These are phyloP conservation scores for Cercospora sp. DNA, from an alignment of 2,329 filamentous ascomycete genomes.

Conservation along the genomic window DNA sequence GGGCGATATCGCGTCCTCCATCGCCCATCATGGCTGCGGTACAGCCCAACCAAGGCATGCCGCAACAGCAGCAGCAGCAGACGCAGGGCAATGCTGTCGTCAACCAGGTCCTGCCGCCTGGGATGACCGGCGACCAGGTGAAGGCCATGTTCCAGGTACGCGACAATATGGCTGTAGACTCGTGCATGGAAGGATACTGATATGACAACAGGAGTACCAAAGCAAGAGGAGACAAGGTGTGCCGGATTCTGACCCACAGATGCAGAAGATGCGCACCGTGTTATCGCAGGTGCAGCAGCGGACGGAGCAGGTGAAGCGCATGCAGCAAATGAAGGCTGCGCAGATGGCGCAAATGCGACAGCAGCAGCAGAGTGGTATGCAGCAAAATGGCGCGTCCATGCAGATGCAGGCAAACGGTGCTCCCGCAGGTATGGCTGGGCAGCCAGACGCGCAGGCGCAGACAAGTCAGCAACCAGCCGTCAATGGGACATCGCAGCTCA, in stretches of 20 bases:
- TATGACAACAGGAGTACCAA: slow-evolving; percentile 69
- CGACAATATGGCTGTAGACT: slow-evolving; percentile 20
- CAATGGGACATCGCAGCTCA: slow-evolving; percentile 24
- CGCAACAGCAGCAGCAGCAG: slow-evolving; percentile 26
- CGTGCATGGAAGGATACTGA: slow-evolving; percentile 19
- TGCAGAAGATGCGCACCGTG: slow-evolving; percentile 76
- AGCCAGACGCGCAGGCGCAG: slow-evolving; percentile 33
- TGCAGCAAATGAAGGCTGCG: slow-evolving; percentile 45
- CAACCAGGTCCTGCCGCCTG: slow-evolving; percentile 40
- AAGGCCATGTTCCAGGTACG: slow-evolving; percentile 71
- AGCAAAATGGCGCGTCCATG: slow-evolving; percentile 52
- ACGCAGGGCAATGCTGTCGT: slow-evolving; percentile 24
- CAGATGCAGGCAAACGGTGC: slow-evolving; percentile 53
- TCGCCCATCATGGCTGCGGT: slow-evolving; percentile 34
- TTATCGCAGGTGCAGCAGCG: slow-evolving; percentile 66
- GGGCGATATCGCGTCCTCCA: slow-evolving; percentile 17
- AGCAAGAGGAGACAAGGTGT: slow-evolving; percentile 86
- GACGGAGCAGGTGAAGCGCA: slow-evolving; percentile 50
- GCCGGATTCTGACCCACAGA: slow-evolving; percentile 80
- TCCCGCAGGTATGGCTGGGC: slow-evolving; percentile 41
- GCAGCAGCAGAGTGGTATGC: slow-evolving; percentile 48
- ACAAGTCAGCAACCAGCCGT: slow-evolving; percentile 24
- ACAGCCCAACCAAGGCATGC: slow-evolving; percentile 34
- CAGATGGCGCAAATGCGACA: slow-evolving; percentile 47
- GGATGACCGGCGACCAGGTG: slow-evolving; percentile 73